phyloP scores from a whole-genome alignment of 306 rosid genomes.

The Castanea sativa region DNA sequence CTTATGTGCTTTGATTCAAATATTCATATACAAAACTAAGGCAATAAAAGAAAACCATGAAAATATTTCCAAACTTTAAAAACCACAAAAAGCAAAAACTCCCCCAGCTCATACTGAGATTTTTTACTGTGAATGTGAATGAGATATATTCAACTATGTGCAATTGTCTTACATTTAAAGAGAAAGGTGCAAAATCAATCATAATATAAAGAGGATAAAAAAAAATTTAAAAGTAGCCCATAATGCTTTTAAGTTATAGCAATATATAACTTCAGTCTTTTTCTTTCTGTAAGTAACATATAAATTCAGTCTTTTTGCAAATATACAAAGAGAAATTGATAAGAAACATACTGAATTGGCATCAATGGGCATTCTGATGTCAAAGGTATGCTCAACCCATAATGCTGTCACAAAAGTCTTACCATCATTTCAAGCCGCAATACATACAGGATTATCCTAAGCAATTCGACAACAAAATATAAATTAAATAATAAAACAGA shows the following conservation, averaged over 20 bases:
- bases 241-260: too few species aligned
- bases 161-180: too few species aligned
- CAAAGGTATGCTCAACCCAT: slow-evolving; percentile 93
- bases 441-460: slow-evolving; percentile 77
- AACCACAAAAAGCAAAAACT: not conserved
- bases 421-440: slow-evolving; percentile 67
- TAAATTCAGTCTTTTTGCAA: not conserved
- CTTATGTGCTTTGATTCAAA: not conserved
- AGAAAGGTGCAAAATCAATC: too few species aligned
- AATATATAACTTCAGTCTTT: too few species aligned
- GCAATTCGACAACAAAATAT: not conserved
- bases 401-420: slow-evolving; percentile 69
- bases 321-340: not conserved
- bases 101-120: not conserved
- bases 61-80: not conserved
- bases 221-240: too few species aligned
- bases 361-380: slow-evolving; percentile 60
- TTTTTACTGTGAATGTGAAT: not conserved
- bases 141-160: not conserved
- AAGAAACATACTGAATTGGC: slow-evolving; percentile 53
- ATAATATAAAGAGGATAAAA: too few species aligned
- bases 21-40: not conserved
- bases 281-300: not conserved
- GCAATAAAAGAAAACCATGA: too few species aligned
- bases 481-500: not conserved